A percentile compares a stretch with the other conserved stretches of the same genome.
Conservation (phyloP, 2,329 filamentous ascomycete genomes). For the Leptographium lundbergii region DNA sequence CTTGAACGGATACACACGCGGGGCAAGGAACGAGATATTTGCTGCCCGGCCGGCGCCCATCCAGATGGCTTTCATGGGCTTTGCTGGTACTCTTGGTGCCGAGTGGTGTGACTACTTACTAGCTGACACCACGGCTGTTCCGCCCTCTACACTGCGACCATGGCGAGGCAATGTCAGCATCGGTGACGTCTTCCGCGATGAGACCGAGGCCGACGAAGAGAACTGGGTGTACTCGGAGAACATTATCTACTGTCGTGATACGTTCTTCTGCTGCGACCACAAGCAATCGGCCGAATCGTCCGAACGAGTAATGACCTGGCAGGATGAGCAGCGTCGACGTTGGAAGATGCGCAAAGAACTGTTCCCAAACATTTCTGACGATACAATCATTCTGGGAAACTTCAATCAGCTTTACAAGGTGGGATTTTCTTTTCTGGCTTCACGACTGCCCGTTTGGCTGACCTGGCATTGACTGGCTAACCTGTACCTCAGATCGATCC, state of each 20-base stretch:
- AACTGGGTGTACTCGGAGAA: slow-evolving; percentile 96
- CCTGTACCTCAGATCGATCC: slow-evolving; percentile 73
- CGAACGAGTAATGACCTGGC: slow-evolving; percentile 61
- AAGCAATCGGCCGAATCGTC: slow-evolving; percentile 62
- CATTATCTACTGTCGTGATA: slow-evolving; percentile 85
- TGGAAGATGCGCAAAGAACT: slow-evolving; percentile 91
- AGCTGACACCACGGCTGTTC: slow-evolving; percentile 79
- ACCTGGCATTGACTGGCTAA: not conserved
- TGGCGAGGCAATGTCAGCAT: slow-evolving; percentile 63
- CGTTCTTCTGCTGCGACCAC: slow-evolving; percentile 98
- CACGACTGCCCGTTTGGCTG: not conserved
- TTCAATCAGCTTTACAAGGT: slow-evolving; percentile 99
- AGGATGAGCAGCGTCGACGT: slow-evolving; percentile 65
- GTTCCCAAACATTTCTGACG: slow-evolving; percentile 71
- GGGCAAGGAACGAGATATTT: slow-evolving; percentile 95
- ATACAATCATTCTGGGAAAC: slow-evolving; percentile 85
- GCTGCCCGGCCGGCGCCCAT: slow-evolving; percentile 88
- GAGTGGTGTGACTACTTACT: slow-evolving; percentile 98
- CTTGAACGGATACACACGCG: slow-evolving; percentile 93
- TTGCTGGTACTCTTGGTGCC: slow-evolving; percentile 86
- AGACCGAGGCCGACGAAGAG: slow-evolving; percentile 56
- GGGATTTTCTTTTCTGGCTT: slow-evolving; percentile 14
- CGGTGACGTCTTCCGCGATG: slow-evolving; percentile 53
- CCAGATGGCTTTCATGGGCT: slow-evolving; percentile 99
- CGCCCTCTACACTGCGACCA: slow-evolving; percentile 66